Conservation (phyloP, 371 early-diverging fungal species). For the Smittium mucronatum region DNA sequence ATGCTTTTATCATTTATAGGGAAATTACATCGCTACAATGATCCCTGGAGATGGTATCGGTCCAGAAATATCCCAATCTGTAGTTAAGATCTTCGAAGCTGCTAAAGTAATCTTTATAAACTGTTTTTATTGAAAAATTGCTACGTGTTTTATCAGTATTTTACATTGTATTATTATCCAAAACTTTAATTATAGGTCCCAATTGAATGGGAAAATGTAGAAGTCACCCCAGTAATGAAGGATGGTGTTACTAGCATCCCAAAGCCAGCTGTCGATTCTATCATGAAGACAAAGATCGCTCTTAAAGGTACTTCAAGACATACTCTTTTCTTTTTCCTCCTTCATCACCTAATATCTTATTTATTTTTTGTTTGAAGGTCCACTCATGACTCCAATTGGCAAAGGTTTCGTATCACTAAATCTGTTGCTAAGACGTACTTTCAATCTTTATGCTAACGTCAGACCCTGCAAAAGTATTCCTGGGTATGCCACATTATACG, state of each 20-base stretch:
- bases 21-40: slow-evolving; percentile 84
- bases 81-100: slow-evolving; percentile 86
- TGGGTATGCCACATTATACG: slow-evolving; percentile 62
- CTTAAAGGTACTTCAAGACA: slow-evolving; percentile 86
- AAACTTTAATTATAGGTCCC: slow-evolving; percentile 43
- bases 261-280: slow-evolving; percentile 69
- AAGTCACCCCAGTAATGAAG: slow-evolving; percentile 90
- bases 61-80: slow-evolving; percentile 73
- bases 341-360: not conserved
- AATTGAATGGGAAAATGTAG: slow-evolving; percentile 90
- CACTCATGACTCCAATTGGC: slow-evolving; percentile 85
- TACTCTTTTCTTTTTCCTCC: not conserved
- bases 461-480: slow-evolving; percentile 73
- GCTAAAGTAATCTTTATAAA: slow-evolving; percentile 64
- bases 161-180: too few species aligned
- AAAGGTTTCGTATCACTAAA: slow-evolving; percentile 87
- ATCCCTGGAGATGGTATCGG: slow-evolving; percentile 98
- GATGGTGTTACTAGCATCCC: slow-evolving; percentile 67
- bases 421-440: slow-evolving; percentile 85
- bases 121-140: not conserved
- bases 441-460: slow-evolving; percentile 91
- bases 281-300: slow-evolving; percentile 82
- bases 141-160: too few species aligned
- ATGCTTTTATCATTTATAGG: slow-evolving; percentile 22
- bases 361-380: slow-evolving; percentile 23